Conservation (phyloP, 2,329 filamentous ascomycete species). For the Fusarium sp. region DNA sequence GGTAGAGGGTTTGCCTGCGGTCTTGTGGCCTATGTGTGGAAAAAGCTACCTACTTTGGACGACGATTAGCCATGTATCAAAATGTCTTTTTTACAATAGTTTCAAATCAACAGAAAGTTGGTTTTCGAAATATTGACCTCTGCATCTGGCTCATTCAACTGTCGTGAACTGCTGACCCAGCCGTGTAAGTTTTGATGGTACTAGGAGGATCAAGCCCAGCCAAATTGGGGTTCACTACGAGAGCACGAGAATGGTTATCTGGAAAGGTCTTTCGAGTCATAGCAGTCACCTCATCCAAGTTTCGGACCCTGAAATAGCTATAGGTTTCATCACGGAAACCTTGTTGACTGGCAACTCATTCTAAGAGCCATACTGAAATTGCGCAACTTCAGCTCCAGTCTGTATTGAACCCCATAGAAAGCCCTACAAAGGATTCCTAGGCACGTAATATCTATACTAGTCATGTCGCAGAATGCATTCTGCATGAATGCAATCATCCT, state of each 20-base stretch:
- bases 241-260: too few species aligned
- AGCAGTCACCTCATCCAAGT: neutral
- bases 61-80: conserved; percentile 52
- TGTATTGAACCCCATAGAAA: conserved; percentile 21
- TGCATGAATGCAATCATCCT: conserved; percentile 22
- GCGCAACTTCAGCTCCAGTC: neutral
- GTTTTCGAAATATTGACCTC: conserved; percentile 35
- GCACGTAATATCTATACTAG: conserved; percentile 30
- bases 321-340: too few species aligned
- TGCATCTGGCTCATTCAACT: conserved; percentile 5
- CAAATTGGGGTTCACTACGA: too few species aligned
- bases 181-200: neutral
- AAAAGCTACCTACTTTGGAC: conserved; percentile 48
- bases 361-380: neutral
- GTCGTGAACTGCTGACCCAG: neutral
- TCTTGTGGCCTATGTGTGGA: conserved; percentile 48
- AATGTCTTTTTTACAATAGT: conserved; percentile 45
- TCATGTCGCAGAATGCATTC: conserved; percentile 29
- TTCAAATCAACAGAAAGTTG: conserved; percentile 44
- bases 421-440: conserved; percentile 2
- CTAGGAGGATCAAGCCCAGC: too few species aligned
- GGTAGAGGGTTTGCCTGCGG: conserved; percentile 49
- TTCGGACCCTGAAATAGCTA: too few species aligned
- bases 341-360: neutral
- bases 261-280: too few species aligned